Evolutionary conservation across 225 moss, liverwort and hornwort species (phyloP), one percentile per base, ranked within the genome.

Genomic region (Sphagnum contortum): DNA sequence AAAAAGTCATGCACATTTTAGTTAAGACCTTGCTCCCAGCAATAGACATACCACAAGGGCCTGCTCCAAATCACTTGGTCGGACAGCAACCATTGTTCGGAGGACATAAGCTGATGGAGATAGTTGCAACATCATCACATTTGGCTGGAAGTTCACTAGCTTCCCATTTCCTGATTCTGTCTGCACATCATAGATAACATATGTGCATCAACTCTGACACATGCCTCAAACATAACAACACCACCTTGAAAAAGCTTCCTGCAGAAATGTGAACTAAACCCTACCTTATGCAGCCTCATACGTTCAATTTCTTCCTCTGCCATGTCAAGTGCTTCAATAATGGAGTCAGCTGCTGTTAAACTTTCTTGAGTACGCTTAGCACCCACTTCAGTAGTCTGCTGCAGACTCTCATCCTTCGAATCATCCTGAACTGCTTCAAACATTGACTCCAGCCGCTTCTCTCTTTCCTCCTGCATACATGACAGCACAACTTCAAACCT

Each of bases 61-160:
- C 75, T 98, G 98, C 72, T 98, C 98, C 54, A 98, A 87, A 56
- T 98, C 98, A 73, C 89, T 98, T 5, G 98, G 91, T 53, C 93
- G 93, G 65, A 98, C 98, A 57, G 87, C 81, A 45, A 93, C 85
- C 48, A 98, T 81, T 50, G 93, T 80, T 64, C 85, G 91, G 48
- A 98, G 77, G 64, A 98, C 87, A 67, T 86, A 93, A 29, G 79
- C 72, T 45, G 82, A 68, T 48, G 98, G 88, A 70, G 87, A 80
- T 54, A 91, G 60, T 50, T 88, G 91, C 60, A 91, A 71, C 76
- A 98, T 73, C 11, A 98, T 79, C 13, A 91, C 80, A 66, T 98
- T 98, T 11, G 82, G 75, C 65, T 91, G 90, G 67, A 93, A 93
- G 50, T 73, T 57, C 29, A 54, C 82, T 45, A 67, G 62, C 53